Base-by-base conservation (phyloP, 495 filamentous ascomycete genomes). In the Stereocaulon alpinum region DNA sequence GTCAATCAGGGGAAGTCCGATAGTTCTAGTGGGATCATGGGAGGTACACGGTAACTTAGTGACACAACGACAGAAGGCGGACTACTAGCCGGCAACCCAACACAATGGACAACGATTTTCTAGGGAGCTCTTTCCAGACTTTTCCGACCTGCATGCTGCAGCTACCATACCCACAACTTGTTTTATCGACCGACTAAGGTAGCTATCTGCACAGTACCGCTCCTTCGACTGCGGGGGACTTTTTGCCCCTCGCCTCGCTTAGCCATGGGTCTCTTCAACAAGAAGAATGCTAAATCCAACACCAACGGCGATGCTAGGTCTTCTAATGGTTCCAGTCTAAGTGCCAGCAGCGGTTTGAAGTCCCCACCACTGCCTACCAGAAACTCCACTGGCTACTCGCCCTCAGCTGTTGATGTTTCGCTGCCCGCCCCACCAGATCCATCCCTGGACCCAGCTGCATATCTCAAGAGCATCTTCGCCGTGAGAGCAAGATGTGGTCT, bases 361-460 rank as follows among this genome's bases (percentile, higher is more conserved):
- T 83, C 83, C 5, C 77, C 80, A 51, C 20, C 64, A 29, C 58
- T 67, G 51, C 58, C 67, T 55, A 57, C 67, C 55, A 59, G 68
- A 61, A 56, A 62, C 44, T 59, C 71, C 58, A 54, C 66, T 58
- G 45, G 65, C 55, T 40, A 61, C 27, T 41, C 74, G 52, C 74
- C 72, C n/a, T 76, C 75, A 17, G 73, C 75, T 51, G 76, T 82
- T 44, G 79, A 83, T 66, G 75, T 95, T 61, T 78, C 89, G 53
- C 81, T 96, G 27, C 88, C 93, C 53, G 86, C 80, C 69, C 82
- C 89, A 5, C 92, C 93, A 43, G 93, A 97, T 75, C 92, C 93
- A 65, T 80, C 82, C 52, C 76, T 94, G 63, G 92, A 98, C 69
- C 93, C 93, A 17, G 92, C 88, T 15, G 91, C 84, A 55, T 98